Evolutionary conservation across 495 filamentous ascomycete species (phyloP), one percentile per base, ranked within the genome.

Genomic region (Xylaria cubensis): DNA sequence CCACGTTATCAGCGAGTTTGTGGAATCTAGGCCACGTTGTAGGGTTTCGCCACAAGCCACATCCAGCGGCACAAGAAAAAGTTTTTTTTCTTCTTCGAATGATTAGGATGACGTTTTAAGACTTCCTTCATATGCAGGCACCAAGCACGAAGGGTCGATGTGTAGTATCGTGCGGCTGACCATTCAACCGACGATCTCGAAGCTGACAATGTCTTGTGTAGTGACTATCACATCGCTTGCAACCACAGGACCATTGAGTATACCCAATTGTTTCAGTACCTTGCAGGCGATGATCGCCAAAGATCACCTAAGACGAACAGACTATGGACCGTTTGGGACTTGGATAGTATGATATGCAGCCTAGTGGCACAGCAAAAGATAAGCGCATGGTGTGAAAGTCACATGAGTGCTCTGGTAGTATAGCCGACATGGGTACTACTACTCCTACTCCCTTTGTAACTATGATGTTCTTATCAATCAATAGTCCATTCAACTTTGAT

Each of bases 31-130:
- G 32, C 17, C 46, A 67, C 39, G 46, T 41, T 41, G 17, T 44
- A n/a, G 29, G 48, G 21, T 66, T 48, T 67, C 19, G 50, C 65
- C 50, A n/a, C 65, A 67, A 67, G 65, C 65, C 65, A 67, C 65
- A 29, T 17, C 0, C 26, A 56, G 56, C 34, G 50, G 65, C 46
- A 29, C 0, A 53, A 9, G 24, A n/a, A 32, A 65, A 50, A 26
- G 29, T 65, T 32, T 64, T 32, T 24, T 48, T 50, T n/a, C n/a
- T 19, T 7, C 63, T 13, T 34, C 34, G 15, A n/a, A 19, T 36
- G 15, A 8, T 67, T 36, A 41, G 55, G 29, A 67, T 21, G 34
- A 42, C 19, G 34, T 56, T 42, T 56, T 17, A 67, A 19, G 50
- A 36, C 21, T 56, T 56, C 10, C 65, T 21, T 56, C 50, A 56